phyloP scores from a whole-genome alignment of 2,329 filamentous ascomycete species.

The Tolypocladium amazonense region DNA sequence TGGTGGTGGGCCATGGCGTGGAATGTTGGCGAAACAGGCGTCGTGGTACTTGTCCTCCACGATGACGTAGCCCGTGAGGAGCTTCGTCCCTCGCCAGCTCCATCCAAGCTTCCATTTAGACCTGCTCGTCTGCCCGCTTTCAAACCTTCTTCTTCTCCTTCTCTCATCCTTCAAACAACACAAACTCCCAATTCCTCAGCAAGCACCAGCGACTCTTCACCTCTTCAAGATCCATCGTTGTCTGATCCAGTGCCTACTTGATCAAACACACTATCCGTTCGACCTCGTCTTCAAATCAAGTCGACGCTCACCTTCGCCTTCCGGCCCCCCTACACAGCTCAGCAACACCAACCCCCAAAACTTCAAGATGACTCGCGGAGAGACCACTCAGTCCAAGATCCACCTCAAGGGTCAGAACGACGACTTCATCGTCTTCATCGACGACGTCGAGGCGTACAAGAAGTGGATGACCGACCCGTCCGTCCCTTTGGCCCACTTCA shows the following conservation, averaged over 20 bases:
- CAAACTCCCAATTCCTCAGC: neutral
- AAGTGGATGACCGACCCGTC: slow-evolving; percentile 77
- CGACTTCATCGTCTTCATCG: slow-evolving; percentile 50
- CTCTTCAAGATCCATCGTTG: neutral
- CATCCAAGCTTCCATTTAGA: neutral
- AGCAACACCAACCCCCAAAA: slow-evolving; percentile 5
- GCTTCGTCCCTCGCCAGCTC: neutral
- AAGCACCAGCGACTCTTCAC: neutral
- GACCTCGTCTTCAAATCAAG: neutral
- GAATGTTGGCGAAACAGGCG: neutral
- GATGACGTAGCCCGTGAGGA: slow-evolving; percentile 8
- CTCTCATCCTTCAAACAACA: neutral
- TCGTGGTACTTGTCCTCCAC: slow-evolving; percentile 1
- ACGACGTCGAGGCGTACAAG: slow-evolving; percentile 52
- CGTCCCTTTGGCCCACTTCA: slow-evolving; percentile 72
- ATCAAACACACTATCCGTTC: neutral
- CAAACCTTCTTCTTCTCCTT: neutral
- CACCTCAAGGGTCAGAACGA: slow-evolving; percentile 67
- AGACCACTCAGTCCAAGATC: slow-evolving; percentile 62
- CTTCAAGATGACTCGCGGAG: slow-evolving; percentile 58
- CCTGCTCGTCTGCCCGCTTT: neutral
- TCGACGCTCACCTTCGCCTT: slow-evolving; percentile 4
- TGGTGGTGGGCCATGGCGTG: neutral
- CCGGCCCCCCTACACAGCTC: neutral
- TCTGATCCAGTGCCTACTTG: neutral